These are phyloP conservation scores for Lachnellula subtilissima DNA, from an alignment of 2,329 filamentous ascomycete species.

Conservation along the genomic window DNA sequence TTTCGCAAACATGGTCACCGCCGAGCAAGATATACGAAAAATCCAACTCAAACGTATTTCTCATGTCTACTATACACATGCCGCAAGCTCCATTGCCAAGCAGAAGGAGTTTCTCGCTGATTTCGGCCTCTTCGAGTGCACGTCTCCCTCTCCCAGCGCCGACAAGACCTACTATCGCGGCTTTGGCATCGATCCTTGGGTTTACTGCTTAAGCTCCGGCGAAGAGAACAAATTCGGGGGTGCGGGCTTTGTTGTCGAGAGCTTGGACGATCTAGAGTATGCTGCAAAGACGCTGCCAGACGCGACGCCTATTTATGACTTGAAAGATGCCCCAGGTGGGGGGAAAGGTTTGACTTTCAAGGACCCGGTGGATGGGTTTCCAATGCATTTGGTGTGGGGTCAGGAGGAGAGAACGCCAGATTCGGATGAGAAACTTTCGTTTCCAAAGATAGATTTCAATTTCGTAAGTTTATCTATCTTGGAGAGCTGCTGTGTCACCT, in stretches of 20 bases:
- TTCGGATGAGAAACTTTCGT: no score
- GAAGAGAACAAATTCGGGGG: conserved; percentile 50
- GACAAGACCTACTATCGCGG: conserved; percentile 54
- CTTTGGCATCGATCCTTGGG: conserved; percentile 56
- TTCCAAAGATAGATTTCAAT: no score
- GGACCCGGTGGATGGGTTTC: conserved; percentile 49
- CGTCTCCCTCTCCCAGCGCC: conserved; percentile 6
- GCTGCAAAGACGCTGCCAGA: conserved; percentile 43
- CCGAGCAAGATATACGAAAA: conserved; percentile 15
- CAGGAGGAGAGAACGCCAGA: conserved; percentile 32
- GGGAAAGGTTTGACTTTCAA: conserved; percentile 49
- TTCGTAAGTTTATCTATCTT: no score
- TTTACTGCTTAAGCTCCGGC: conserved; percentile 49
- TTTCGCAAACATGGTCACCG: background rate
- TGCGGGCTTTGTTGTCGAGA: conserved; percentile 53
- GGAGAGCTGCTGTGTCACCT: conserved; percentile 42
- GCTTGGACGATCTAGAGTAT: conserved; percentile 47
- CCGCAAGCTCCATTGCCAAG: no score
- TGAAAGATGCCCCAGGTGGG: conserved; percentile 47
- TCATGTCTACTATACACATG: conserved; percentile 25
- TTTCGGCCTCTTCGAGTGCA: background rate
- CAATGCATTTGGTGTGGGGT: conserved; percentile 53
- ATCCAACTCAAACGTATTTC: conserved; percentile 24
- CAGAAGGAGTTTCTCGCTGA: no score
- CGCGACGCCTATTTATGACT: conserved; percentile 44